Evolutionary conservation across 345 rosid species (phyloP), one percentile per base, ranked within the genome.

Genomic region (Aethionema arabicum): DNA sequence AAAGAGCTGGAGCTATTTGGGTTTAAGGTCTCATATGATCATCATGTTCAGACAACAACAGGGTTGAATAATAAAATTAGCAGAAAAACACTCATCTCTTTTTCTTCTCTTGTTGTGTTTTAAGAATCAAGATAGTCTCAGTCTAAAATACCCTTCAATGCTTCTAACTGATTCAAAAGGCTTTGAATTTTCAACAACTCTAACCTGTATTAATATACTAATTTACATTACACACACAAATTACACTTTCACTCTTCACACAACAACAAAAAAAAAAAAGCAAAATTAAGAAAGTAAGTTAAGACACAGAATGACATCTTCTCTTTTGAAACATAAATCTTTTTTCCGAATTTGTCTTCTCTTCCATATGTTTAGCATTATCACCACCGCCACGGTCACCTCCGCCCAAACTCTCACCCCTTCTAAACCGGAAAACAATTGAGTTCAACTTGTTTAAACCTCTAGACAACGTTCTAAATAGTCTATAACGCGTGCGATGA

Each of bases 231-330:
- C 41, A 67, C 60, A 42, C 53, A 38, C 59, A 66, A 58, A 53
- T 42, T 12, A 3, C 13, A 42, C 46, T n/a, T 39, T 32, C 58
- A 32, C 54, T 43, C 49, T 48, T 38, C 36, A 40, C 30, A 21
- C 8, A 12, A 37, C 3, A 36, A n/a, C n/a, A n/a, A n/a, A 33
- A 27, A 27, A 49, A 9, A 68, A 33, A 53, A 48, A 56, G 39
- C 58, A 55, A 52, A 6, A n/a, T n/a, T n/a, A n/a, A 21, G 11
- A 48, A 33, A 15, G 7, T 33, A 42, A 56, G 21, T 85, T 80
- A 87, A 12, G 91, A 93, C 39, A 89, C 85, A 4, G 99, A 90
- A 73, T 87, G 91, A 40, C 96, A 89, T 79, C 98, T 80, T 65
- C 95, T 80, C 82, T 72, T 84, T 77, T 82, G 97, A 63, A 90